Percentiles rank a stretch among this genome's conserved stretches.
Evolutionary conservation across 169 alveolate species (phyloP).

Genomic region (Eimeria tenella): DNA sequence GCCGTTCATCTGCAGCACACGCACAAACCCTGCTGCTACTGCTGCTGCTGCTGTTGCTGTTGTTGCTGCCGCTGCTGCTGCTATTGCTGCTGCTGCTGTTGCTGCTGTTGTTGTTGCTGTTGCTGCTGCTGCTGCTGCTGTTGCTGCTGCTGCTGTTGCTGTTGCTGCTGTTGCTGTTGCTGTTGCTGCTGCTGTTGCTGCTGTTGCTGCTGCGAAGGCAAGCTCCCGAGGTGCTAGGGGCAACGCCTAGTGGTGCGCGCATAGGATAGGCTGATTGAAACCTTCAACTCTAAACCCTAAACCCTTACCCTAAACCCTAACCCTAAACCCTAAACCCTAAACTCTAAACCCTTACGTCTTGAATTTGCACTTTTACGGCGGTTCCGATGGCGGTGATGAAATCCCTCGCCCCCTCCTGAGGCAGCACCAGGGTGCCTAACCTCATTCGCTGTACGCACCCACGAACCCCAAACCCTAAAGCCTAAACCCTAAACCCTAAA

Average conservation of each 20-base stretch:
- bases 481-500: slow-evolving; percentile 15
- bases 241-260: too few relatives aligned
- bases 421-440: slow-evolving; percentile 95
- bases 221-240: too few relatives aligned
- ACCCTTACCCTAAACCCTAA: not conserved
- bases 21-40: not conserved
- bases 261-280: too few relatives aligned
- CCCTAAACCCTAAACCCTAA: slow-evolving; percentile 27
- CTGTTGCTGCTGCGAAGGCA: too few relatives aligned
- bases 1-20: slow-evolving; percentile 82
- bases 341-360: slow-evolving; percentile 84
- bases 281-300: slow-evolving; percentile 17
- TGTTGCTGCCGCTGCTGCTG: slow-evolving; percentile 2
- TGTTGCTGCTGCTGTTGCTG: too few relatives aligned
- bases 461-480: slow-evolving; percentile 11
- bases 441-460: slow-evolving; percentile 88
- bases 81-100: not conserved
- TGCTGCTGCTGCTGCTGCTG: not conserved
- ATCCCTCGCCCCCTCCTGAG: slow-evolving; percentile 93
- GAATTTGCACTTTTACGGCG: slow-evolving; percentile 90
- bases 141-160: too few relatives aligned
- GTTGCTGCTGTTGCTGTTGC: too few relatives aligned
- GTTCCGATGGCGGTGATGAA: slow-evolving; percentile 92
- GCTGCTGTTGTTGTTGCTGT: not conserved
- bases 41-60: slow-evolving; percentile 34